Evolutionary conservation across 1,284 basidiomycete species (phyloP).

Genomic region (Trichosporon coremiiforme): DNA sequence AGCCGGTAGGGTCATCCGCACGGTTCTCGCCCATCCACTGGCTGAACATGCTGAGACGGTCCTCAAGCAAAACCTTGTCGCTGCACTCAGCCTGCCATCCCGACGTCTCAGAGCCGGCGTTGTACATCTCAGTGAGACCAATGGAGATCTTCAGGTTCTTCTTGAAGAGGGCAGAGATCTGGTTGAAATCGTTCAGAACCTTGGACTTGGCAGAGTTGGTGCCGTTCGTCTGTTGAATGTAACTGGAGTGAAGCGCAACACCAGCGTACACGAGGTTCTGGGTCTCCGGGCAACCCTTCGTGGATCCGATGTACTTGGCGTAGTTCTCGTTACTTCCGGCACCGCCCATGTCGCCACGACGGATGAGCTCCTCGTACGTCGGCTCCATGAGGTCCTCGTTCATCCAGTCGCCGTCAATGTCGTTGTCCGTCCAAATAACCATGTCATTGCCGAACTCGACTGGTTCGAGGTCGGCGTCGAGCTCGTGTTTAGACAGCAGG

Average conservation of each 20-base stretch:
- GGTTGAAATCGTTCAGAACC: constrained; percentile 71
- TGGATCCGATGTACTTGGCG: constrained; percentile 66
- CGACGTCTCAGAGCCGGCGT: constrained; percentile 48
- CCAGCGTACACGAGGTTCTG: constrained; percentile 74
- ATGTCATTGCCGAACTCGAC: constrained; percentile 61
- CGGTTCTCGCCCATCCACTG: constrained; percentile 72
- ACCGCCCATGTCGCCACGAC: constrained; percentile 41
- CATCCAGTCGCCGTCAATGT: constrained; percentile 46
- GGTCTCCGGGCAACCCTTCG: constrained; percentile 70
- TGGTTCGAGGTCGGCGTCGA: constrained; percentile 62
- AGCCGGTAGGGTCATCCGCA: constrained; percentile 68
- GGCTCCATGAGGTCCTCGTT: constrained; percentile 29
- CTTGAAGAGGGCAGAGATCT: constrained; percentile 75
- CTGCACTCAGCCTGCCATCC: constrained; percentile 60
- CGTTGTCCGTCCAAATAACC: constrained; percentile 65
- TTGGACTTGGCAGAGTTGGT: constrained; percentile 51
- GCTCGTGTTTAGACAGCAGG: constrained; percentile 59
- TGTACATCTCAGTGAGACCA: constrained; percentile 71
- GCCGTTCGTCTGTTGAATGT: constrained; percentile 46
- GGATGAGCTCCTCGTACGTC: constrained; percentile 22
- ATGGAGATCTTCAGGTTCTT: constrained; percentile 81
- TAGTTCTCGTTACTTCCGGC: constrained; percentile 61
- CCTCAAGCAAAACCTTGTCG: constrained; percentile 62
- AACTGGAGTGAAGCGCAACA: constrained; percentile 84
- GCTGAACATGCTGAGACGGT: constrained; percentile 77